These are phyloP conservation scores for Cercospora sojina DNA, from an alignment of 2,329 filamentous ascomycete species.

Conservation along the genomic window DNA sequence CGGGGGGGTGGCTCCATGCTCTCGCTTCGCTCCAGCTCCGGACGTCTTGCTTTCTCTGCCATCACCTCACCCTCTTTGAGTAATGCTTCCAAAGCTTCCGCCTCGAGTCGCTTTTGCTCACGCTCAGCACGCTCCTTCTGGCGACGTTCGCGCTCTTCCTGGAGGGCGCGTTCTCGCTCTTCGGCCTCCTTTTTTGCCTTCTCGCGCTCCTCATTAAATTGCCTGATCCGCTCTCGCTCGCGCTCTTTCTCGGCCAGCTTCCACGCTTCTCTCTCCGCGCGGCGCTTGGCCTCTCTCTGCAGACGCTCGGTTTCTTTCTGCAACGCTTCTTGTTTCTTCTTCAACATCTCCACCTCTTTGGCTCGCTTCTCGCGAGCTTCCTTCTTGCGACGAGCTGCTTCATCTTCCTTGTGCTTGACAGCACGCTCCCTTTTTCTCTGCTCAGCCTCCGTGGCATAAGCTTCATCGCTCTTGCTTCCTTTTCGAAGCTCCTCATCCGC, in stretches of 20 bases:
- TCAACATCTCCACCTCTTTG: constrained; percentile 51
- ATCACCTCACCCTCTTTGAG: constrained; percentile 56
- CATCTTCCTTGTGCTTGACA: constrained; percentile 59
- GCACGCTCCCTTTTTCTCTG: constrained; percentile 61
- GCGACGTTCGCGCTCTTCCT: constrained; percentile 47
- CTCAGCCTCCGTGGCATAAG: constrained; percentile 68
- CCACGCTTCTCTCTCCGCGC: constrained; percentile 50
- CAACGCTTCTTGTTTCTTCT: constrained; percentile 49
- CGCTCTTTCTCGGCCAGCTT: constrained; percentile 48
- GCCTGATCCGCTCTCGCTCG: constrained; percentile 56
- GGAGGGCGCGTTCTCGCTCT: constrained; percentile 53
- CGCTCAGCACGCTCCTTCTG: constrained; percentile 42
- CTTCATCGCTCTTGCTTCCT: constrained; percentile 70
- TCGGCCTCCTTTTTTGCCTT: constrained; percentile 44
- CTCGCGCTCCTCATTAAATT: constrained; percentile 52
- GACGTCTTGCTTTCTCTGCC: constrained; percentile 53
- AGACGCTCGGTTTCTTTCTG: constrained; percentile 43
- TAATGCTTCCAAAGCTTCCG: constrained; percentile 54
- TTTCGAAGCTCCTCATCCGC: constrained; percentile 64
- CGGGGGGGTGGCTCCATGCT: constrained; percentile 45
- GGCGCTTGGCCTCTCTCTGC: constrained; percentile 50
- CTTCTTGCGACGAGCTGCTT: constrained; percentile 57
- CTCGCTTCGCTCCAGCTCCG: constrained; percentile 50
- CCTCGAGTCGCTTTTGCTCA: constrained; percentile 57
- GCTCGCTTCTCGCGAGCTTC: constrained; percentile 62